Base-by-base conservation (phyloP, 306 rosid genomes). In the Quercus suber region DNA sequence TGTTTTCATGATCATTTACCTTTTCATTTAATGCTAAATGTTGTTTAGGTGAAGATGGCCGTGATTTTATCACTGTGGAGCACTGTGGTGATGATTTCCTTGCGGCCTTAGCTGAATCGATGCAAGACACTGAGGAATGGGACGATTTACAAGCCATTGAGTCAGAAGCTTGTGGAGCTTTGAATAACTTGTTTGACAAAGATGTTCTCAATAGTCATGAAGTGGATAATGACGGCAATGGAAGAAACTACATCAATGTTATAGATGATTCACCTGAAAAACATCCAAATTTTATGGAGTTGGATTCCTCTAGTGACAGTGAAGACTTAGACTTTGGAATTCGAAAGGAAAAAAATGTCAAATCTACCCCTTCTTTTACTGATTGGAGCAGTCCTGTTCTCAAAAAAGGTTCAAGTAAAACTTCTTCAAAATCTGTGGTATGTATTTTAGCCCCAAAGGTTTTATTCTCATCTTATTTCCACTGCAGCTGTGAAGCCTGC, bases 21-120 rank as follows among this genome's bases (percentile, higher is more conserved):
- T 56, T 74, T 63, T 74, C n/a, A 10, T 37, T 6, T 11, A 67
- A 27, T 3, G 13, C n/a, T 51, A 19, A 67, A 13, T 74, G 53
- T 74, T 61, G 15, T 73, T 76, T 43, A 94, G 99, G 99, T 0
- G 96, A 95, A 0, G 97, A 92, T 61, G 99, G 99, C 57, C 78
- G 70, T 17, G 96, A 91, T 81, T 95, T 95, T 76, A 78, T 95
- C 85, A 87, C 95, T 41, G 99, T 95, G 49, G 99, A 92, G 84
- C 78, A 87, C 71, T 95, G 97, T 58, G 99, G 99, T 53, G 98
- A 95, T 78, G 99, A 92, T 91, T 95, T 92, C 59, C 89, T 95
- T 27, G 83, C 85, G 9, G 84, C 90, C 12, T 71, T 95, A 53
- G 97, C 96, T 35, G 97, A 95, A 59, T 87, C 92, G 0, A 76